Base-by-base conservation (phyloP, 2,329 filamentous ascomycete species). In the Blastomyces parvus region DNA sequence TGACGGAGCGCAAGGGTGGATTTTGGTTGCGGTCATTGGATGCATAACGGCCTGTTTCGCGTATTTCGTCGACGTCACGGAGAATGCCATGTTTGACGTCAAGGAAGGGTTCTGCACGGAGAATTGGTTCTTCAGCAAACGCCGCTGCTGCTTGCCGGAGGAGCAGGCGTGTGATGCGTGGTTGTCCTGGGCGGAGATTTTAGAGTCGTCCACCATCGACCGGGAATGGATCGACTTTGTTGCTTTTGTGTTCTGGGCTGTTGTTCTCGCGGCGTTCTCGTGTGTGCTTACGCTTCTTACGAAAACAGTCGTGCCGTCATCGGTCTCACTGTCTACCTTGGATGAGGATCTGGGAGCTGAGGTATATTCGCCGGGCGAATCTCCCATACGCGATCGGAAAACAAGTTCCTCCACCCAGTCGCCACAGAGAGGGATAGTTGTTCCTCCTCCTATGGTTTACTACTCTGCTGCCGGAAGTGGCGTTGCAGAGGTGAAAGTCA, bases 391-490 rank as follows among this genome's bases (percentile, higher is more conserved):
- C 80, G 71, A 65, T 79, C 70, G 59, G 40, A 56, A 44, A 27
- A 60, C 42, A n/a, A 17, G 33, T 33, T 40, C 30, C 38, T 50
- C 33, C 14, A 17, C 13, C 33, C 50, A 42, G 19, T 59, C 57
- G 3, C 57, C 38, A 22, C 50, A 40, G 22, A 53, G 50, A 63
- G 73, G 74, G 38, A 71, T 25, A 50, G n/a, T 74, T 22, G 64
- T 71, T 1, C 75, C 80, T 0, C 83, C 88, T 2, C 89, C 90
- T 0, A 95, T 95, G 88, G 84, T 93, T 5, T 99, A 96, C 76
- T 99, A 97, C 74, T 92, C 94, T 8, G 94, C 93, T 64, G 93
- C 93, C 52, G 94, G 94, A 59, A 96, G 91, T 76, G 94, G 94
- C 69, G 94, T 99, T 14, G 94, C 94, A 7, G 94, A 99, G 78